Evolutionary conservation across 2,329 filamentous ascomycete species (phyloP).

Genomic region (Sporothrix variecibatus): DNA sequence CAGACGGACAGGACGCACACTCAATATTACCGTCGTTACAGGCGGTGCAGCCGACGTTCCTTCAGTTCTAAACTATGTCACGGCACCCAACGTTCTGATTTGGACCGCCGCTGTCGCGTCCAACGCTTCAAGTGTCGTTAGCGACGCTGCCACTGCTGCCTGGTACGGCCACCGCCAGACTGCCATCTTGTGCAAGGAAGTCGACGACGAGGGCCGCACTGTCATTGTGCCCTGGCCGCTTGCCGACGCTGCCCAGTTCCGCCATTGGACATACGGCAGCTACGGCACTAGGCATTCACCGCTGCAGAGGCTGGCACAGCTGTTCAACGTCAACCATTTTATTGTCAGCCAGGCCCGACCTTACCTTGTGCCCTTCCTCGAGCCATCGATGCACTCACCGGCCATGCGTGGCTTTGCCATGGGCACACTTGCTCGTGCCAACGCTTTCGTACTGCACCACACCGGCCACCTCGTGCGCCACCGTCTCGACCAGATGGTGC

Average conservation of each 20-base stretch:
- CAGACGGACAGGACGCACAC: constrained; percentile 75
- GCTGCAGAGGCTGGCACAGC: constrained; percentile 71
- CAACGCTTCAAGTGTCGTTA: constrained; percentile 54
- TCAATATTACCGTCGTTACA: constrained; percentile 90
- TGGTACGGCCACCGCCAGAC: constrained; percentile 66
- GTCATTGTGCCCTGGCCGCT: constrained; percentile 74
- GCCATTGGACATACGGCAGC: constrained; percentile 66
- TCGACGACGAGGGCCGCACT: constrained; percentile 51
- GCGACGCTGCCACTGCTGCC: constrained; percentile 41
- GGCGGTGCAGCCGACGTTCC: constrained; percentile 73
- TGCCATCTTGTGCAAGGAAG: constrained; percentile 75
- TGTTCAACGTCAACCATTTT: constrained; percentile 94
- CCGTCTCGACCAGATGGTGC: constrained; percentile 76
- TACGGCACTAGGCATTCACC: constrained; percentile 66
- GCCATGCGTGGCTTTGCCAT: constrained; percentile 49
- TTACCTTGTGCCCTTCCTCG: constrained; percentile 83
- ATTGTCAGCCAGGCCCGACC: constrained; percentile 90
- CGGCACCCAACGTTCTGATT: constrained; percentile 88
- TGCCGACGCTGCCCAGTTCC: constrained; percentile 61
- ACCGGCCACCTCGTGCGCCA: constrained; percentile 58
- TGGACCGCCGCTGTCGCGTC: constrained; percentile 79
- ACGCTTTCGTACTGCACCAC: constrained; percentile 28
- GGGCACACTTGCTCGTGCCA: constrained; percentile 60
- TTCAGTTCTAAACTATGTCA: constrained; percentile 86
- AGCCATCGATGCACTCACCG: constrained; percentile 77